Evolutionary conservation across 2,329 filamentous ascomycete genomes (phyloP).

Genomic region (Lizonia empirigonia): DNA sequence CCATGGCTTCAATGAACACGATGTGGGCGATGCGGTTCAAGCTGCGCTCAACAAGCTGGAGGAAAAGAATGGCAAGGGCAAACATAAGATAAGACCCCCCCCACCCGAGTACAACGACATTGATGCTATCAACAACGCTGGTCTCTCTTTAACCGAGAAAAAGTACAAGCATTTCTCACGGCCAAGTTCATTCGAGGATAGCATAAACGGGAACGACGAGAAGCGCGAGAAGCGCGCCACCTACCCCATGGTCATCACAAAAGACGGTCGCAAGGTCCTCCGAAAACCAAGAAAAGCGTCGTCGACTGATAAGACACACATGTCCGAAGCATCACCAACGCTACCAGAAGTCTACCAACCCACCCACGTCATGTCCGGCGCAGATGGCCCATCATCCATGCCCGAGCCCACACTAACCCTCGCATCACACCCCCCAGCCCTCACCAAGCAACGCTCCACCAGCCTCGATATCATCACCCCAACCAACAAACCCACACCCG

Average conservation of each 20-base stretch:
- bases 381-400: conserved; percentile 5
- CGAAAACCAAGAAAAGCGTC: neutral
- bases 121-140: conserved; percentile 8
- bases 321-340: neutral
- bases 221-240: conserved; percentile 4
- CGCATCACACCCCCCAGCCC: neutral
- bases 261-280: conserved; percentile 13
- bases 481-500: conserved; percentile 5
- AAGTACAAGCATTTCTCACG: conserved; percentile 15
- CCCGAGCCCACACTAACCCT: conserved; percentile 7
- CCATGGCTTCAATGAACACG: conserved; percentile 26
- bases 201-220: neutral
- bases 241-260: conserved; percentile 10
- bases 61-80: conserved; percentile 22
- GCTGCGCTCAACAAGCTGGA: conserved; percentile 30
- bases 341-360: neutral
- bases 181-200: neutral
- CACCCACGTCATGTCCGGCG: conserved; percentile 12
- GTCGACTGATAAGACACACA: neutral
- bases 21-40: conserved; percentile 26
- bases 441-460: conserved; percentile 7
- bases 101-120: conserved; percentile 9
- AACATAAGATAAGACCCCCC: conserved; percentile 5
- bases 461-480: conserved; percentile 29
- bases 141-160: conserved; percentile 3